Base-by-base conservation (phyloP, 2,329 filamentous ascomycete species). In the Diatrype stigma region DNA sequence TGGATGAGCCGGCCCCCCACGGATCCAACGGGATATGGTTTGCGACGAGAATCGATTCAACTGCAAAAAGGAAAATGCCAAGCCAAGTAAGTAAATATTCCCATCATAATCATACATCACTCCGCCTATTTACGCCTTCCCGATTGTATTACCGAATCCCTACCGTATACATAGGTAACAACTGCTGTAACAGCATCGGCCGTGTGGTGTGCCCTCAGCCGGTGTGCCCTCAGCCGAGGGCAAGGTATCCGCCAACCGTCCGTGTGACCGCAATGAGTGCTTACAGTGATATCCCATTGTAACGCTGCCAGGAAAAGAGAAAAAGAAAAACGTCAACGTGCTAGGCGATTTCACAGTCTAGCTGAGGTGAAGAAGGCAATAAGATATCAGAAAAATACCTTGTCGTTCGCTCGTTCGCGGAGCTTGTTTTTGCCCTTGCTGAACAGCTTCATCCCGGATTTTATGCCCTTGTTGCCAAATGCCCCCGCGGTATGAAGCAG, bases 341-440 rank as follows among this genome's bases (percentile, higher is more conserved):
- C 37, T 30, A 35, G 16, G 35, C 40, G 58, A 46, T 45, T 59
- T 60, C 55, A 55, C 37, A 40, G 12, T 40, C 22, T 11, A 26
- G 6, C n/a, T n/a, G 53, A 64, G 58, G 62, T 58, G 56, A 61
- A 65, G 49, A 53, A 60, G 52, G 60, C 34, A 59, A 66, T 59
- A 64, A 55, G 48, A 59, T 71, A 67, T 81, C 76, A 86, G 74
- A 84, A 80, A 85, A 90, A 90, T 88, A 92, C 89, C 89, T 95
- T 95, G 71, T 94, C 89, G 65, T 85, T 83, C 57, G 81, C 81
- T 66, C 78, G 52, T 40, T 60, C 81, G 56, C 80, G 76, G 68
- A 96, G 84, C 70, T 90, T 93, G 73, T 82, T 93, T 73, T 89
- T 93, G 60, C 92, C 90, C 73, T 96, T 96, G 58, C 88, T 90